Evolutionary conservation across 352 stramenopile species (phyloP).

Genomic region (Globisporangium nodosum): DNA sequence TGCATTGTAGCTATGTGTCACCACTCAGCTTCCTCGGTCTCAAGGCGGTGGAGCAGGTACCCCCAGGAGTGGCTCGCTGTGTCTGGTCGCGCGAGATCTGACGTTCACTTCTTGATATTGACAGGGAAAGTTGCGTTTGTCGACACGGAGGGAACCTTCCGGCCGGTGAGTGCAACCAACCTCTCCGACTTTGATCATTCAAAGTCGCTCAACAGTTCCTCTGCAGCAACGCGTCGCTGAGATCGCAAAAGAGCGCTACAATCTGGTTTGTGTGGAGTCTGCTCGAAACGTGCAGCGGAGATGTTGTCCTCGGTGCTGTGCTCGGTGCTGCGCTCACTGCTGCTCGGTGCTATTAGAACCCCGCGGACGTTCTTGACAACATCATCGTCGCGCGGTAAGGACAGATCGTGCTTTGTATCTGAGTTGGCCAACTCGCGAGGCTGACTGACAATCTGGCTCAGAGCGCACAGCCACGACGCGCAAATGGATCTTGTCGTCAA

Average conservation of each 20-base stretch:
- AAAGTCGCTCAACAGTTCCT: conserved; percentile 2
- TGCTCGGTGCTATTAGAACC: conserved; percentile 36
- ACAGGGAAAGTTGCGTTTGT: conserved; percentile 82
- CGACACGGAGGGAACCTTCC: conserved; percentile 93
- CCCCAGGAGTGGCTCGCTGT: background rate
- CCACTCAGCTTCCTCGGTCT: conserved; percentile 79
- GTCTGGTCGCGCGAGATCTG: background rate
- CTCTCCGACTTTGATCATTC: background rate
- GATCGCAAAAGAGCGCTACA: conserved; percentile 81
- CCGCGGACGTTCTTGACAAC: conserved; percentile 91
- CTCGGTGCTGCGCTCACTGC: background rate
- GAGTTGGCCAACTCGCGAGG: background rate
- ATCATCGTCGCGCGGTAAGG: conserved; percentile 85
- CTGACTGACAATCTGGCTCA: conserved; percentile 13
- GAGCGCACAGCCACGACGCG: conserved; percentile 82
- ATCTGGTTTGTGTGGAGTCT: conserved; percentile 31
- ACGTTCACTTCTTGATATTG: conserved; percentile 3
- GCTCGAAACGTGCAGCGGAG: background rate
- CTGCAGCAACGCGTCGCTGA: conserved; percentile 68
- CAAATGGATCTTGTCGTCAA: conserved; percentile 88
- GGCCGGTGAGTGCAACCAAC: conserved; percentile 37
- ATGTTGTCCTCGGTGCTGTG: too few relatives aligned
- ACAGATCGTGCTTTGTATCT: background rate
- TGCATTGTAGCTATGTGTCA: conserved; percentile 53
- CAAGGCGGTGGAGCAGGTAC: conserved; percentile 76